These are phyloP conservation scores for Ananas comosus DNA, from an alignment of 176 grass and related monocot genomes.

Conservation along the genomic window DNA sequence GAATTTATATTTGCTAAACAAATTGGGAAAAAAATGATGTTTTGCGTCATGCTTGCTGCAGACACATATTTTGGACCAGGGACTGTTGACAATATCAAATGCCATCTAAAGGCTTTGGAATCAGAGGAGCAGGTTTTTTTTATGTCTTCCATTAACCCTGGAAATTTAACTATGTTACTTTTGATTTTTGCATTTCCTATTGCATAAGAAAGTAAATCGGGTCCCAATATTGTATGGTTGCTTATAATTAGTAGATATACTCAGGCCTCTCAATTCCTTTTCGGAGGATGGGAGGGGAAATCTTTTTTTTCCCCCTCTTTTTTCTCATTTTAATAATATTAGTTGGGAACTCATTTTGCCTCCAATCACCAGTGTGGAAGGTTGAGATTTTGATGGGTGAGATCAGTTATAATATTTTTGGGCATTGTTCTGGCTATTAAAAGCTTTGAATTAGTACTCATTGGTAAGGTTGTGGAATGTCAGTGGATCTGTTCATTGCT, in stretches of 20 bases:
- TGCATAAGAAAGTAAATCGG: neutral
- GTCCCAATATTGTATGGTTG: neutral
- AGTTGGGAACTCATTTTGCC: no score
- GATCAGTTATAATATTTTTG: neutral
- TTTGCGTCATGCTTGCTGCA: constrained; percentile 8
- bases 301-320: neutral
- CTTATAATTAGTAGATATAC: neutral
- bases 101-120: constrained; percentile 58
- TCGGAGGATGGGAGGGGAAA: neutral
- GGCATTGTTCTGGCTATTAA: neutral
- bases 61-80: constrained; percentile 81
- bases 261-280: neutral
- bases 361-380: no score
- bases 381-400: no score
- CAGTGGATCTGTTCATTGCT: no score
- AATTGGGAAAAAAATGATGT: neutral
- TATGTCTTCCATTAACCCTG: constrained; percentile 12
- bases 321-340: no score
- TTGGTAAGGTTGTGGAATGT: neutral
- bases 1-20: neutral
- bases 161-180: neutral
- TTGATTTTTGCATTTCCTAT: neutral
- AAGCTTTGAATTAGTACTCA: neutral
- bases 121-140: constrained; percentile 48
- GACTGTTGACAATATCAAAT: constrained; percentile 90